Evolutionary conservation across 1,284 basidiomycete genomes (phyloP), one percentile per base, ranked within the genome.

Genomic region (Coriolopsis trogii): DNA sequence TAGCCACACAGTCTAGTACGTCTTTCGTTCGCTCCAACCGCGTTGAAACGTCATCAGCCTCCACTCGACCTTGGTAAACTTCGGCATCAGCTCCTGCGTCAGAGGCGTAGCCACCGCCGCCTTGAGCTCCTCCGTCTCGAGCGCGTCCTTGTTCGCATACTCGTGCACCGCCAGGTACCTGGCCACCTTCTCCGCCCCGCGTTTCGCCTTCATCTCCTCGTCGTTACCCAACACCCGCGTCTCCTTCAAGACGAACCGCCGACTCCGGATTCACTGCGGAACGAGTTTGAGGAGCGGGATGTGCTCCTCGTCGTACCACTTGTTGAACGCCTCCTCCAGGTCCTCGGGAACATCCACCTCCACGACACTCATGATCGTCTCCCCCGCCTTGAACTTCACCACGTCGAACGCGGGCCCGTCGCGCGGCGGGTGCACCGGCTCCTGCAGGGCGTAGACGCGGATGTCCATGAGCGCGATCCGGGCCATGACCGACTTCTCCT

Each of bases 401-500:
- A 18, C 33, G 4, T 34, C 33, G 33, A 16, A 34, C 33, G n/a
- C 33, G 4, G 30, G 4, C 5, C 10, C 30, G 4, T n/a, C 33
- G 33, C 33, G 33, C 33, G 72, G 62, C n/a, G 60, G 49, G 20
- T 59, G 56, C 25, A 60, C 52, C 20, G 63, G 59, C 37, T 67
- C 66, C 42, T 70, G 55, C 41, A 72, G 60, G 60, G 76, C 73
- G 55, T 78, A 82, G 1, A 74, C 75, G 44, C 80, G 70, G 36
- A 16, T 71, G 58, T 83, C 79, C 18, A 84, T 66, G 15, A 77
- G 51, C 49, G 71, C 73, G 21, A 82, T 64, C 29, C 73, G 65
- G 43, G 66, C 61, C 25, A 84, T 69, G 12, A 84, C 67, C 33
- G 71, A 62, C 9, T 69, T 73, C 66, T 85, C 83, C 25, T 80